Evolutionary conservation across 129 eudicot species (phyloP).

Genomic region (Centrapalus pauciflorus): DNA sequence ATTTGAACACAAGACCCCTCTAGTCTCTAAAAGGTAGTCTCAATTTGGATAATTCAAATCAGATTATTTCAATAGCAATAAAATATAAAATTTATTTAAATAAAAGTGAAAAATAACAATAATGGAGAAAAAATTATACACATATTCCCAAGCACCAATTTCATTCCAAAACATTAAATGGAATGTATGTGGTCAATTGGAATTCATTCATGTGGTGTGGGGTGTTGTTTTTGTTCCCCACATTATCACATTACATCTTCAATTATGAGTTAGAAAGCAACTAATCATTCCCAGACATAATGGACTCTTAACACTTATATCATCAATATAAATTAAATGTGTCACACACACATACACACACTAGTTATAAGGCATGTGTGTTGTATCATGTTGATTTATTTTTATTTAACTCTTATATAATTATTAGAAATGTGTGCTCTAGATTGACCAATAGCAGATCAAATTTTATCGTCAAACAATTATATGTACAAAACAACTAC

Average conservation of each 20-base stretch:
- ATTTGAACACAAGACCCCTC: no score
- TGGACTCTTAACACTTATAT: slow-evolving; percentile 16
- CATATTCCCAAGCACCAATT: slow-evolving; percentile 14
- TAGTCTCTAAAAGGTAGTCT: no score
- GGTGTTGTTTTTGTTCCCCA: slow-evolving; percentile 27
- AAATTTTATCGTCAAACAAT: no score
- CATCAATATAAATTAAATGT: slow-evolving; percentile 21
- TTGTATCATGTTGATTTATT: no score
- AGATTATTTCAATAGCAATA: no score
- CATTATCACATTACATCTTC: slow-evolving; percentile 20
- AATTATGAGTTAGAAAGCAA: slow-evolving; percentile 36
- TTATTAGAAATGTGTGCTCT: no score
- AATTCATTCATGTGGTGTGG: slow-evolving; percentile 29
- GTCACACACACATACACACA: not conserved
- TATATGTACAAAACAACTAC: no score
- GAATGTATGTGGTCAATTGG: slow-evolving; percentile 19
- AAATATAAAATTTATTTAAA: no score
- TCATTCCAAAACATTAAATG: slow-evolving; percentile 15
- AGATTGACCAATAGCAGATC: no score
- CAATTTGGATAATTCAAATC: no score
- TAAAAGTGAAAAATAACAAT: no score
- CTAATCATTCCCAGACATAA: slow-evolving; percentile 36
- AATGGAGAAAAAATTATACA: not conserved
- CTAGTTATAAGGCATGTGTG: not conserved
- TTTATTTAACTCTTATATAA: no score